phyloP scores from a whole-genome alignment of 2,329 filamentous ascomycete genomes.

The Microascus cirrosus region DNA sequence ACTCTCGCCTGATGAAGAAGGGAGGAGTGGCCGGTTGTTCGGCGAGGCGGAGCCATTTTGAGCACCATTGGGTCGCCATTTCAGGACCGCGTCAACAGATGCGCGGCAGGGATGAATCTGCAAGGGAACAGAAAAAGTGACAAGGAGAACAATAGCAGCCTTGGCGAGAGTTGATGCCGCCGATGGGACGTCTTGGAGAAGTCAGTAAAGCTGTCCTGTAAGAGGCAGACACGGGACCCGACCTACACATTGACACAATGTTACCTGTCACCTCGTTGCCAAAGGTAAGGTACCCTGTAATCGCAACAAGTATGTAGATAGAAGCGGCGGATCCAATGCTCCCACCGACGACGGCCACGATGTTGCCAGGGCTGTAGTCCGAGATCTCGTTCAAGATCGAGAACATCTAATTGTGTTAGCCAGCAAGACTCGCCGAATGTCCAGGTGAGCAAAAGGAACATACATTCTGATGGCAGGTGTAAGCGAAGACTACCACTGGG shows the following conservation, averaged over 20 bases:
- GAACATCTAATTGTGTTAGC: slow-evolving; percentile 64
- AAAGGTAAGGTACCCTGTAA: slow-evolving; percentile 93
- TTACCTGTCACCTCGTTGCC: slow-evolving; percentile 84
- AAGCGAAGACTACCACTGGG: slow-evolving; percentile 96
- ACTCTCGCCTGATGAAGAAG: slow-evolving; percentile 1
- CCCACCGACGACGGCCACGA: slow-evolving; percentile 65
- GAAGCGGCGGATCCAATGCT: slow-evolving; percentile 83
- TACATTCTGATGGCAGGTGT: slow-evolving; percentile 97
- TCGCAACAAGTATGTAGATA: slow-evolving; percentile 83
- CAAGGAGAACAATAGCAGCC: slow-evolving; percentile 87
- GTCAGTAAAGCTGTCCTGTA: slow-evolving; percentile 6
- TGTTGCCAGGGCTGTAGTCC: slow-evolving; percentile 64
- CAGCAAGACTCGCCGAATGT: not conserved
- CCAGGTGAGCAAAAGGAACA: slow-evolving; percentile 12
- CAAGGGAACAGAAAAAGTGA: slow-evolving; percentile 91
- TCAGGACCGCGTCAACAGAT: slow-evolving; percentile 87
- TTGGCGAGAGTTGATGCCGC: slow-evolving; percentile 84
- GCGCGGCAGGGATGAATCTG: slow-evolving; percentile 94
- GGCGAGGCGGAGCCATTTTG: slow-evolving; percentile 19
- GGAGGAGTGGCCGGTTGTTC: slow-evolving; percentile 23
- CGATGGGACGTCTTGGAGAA: slow-evolving; percentile 49
- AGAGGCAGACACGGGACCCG: not conserved
- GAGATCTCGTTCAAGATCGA: slow-evolving; percentile 92
- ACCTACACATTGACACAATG: slow-evolving; percentile 83
- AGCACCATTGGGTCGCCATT: slow-evolving; percentile 21